Percentiles rank a stretch among this genome's conserved stretches.
These are phyloP conservation scores for Dalbergia oliveri DNA, from an alignment of 306 rosid species.

Conservation along the genomic window DNA sequence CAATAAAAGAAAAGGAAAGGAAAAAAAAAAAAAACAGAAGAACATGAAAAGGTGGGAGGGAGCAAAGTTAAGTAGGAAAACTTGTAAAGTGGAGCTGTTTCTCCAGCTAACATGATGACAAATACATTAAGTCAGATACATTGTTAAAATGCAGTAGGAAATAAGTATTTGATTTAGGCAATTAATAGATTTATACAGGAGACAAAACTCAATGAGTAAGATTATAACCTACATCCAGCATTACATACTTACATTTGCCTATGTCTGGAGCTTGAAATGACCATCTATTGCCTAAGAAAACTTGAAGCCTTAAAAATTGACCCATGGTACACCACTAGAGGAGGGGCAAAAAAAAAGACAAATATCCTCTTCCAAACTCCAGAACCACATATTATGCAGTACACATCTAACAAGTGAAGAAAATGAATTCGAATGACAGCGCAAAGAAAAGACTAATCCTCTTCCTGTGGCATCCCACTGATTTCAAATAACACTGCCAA, in stretches of 20 bases:
- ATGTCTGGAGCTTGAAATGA: neutral
- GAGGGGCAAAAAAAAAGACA: too few relatives aligned
- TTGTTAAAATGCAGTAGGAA: neutral
- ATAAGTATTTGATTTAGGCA: neutral
- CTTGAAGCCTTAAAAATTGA: too few relatives aligned
- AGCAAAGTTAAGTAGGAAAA: neutral
- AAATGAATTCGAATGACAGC: slow-evolving; percentile 7
- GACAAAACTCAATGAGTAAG: neutral
- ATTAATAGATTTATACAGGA: too few relatives aligned
- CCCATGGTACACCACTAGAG: neutral
- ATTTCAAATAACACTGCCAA: neutral
- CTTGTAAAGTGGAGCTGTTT: neutral
- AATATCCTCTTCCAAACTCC: slow-evolving; percentile 24
- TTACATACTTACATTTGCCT: slow-evolving; percentile 4
- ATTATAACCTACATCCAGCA: neutral
- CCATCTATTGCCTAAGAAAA: neutral
- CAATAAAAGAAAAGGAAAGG: neutral
- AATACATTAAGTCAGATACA: neutral
- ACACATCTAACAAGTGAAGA: neutral
- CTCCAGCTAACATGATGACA: neutral
- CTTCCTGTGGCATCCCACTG: slow-evolving; percentile 6
- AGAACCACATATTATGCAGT: neutral
- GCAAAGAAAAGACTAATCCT: neutral
- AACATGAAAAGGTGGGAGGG: neutral
- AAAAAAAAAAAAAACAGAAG: neutral